Evolutionary conservation across 176 grass and related monocot genomes (phyloP).

Genomic region (Dendrocalamus sinicus): DNA sequence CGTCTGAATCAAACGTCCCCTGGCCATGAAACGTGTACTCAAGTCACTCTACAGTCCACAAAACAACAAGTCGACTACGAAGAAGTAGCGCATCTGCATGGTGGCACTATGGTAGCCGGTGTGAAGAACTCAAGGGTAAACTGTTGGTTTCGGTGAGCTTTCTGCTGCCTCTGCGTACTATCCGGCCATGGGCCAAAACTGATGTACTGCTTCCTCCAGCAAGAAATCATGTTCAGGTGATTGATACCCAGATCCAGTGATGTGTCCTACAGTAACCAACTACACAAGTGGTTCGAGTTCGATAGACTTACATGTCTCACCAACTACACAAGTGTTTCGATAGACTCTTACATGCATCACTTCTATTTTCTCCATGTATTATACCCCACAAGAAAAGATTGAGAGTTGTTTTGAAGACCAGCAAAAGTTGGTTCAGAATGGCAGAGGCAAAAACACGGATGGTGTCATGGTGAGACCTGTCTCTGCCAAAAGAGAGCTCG

Average conservation of each 20-base stretch:
- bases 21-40: background rate
- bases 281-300: background rate
- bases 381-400: background rate
- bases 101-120: no score
- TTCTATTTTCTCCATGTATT: background rate
- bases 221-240: conserved; percentile 26
- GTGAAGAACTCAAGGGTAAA: background rate
- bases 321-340: background rate
- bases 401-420: background rate
- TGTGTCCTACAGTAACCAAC: background rate
- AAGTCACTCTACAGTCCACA: background rate
- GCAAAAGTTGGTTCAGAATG: background rate
- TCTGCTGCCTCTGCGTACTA: background rate
- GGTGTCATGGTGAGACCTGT: background rate
- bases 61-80: background rate
- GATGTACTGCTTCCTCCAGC: background rate
- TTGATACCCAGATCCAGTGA: conserved; percentile 1
- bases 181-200: background rate
- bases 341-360: no score
- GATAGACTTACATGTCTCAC: background rate
- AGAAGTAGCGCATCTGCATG: background rate
- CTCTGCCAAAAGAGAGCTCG: background rate
- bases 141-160: background rate
- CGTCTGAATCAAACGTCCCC: background rate
- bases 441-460: background rate